A percentile compares a stretch with the other conserved stretches of the same genome.
phyloP scores from a whole-genome alignment of 2,329 filamentous ascomycete species.

The Colletotrichum australisinense region DNA sequence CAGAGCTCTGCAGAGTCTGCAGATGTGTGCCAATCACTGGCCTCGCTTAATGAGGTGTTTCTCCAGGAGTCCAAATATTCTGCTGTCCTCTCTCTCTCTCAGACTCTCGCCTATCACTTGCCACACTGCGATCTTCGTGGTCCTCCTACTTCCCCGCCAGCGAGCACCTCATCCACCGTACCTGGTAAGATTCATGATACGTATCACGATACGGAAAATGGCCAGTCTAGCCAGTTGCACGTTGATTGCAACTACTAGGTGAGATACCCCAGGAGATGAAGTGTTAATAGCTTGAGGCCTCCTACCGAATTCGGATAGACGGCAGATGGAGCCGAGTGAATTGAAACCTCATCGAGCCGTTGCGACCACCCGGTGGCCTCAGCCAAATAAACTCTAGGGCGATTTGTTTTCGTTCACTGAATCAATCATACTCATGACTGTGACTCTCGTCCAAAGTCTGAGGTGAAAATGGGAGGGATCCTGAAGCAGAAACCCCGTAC shows the following conservation, averaged over 20 bases:
- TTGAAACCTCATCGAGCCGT: background rate
- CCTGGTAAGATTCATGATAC: background rate
- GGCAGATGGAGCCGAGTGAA: background rate
- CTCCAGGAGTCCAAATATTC: background rate
- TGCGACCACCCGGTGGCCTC: background rate
- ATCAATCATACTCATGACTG: background rate
- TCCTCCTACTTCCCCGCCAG: background rate
- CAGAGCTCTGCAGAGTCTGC: background rate
- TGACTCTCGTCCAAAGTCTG: background rate
- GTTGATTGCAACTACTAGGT: background rate
- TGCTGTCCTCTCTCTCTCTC: background rate
- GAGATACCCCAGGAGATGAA: too few relatives aligned
- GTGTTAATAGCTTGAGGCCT: too few relatives aligned
- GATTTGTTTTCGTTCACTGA: background rate
- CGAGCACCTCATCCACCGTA: background rate
- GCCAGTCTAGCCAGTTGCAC: background rate
- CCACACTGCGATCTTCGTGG: background rate
- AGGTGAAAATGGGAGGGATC: background rate
- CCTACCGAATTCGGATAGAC: background rate
- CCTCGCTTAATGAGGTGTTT: background rate
- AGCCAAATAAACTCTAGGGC: background rate
- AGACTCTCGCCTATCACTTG: background rate
- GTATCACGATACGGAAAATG: background rate
- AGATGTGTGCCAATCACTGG: background rate
- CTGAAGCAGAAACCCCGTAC: constrained; percentile 4